A percentile compares a stretch with the other conserved stretches of the same genome.
These are phyloP conservation scores for Alternaria ventricosa DNA, from an alignment of 2,329 filamentous ascomycete species.

Conservation along the genomic window DNA sequence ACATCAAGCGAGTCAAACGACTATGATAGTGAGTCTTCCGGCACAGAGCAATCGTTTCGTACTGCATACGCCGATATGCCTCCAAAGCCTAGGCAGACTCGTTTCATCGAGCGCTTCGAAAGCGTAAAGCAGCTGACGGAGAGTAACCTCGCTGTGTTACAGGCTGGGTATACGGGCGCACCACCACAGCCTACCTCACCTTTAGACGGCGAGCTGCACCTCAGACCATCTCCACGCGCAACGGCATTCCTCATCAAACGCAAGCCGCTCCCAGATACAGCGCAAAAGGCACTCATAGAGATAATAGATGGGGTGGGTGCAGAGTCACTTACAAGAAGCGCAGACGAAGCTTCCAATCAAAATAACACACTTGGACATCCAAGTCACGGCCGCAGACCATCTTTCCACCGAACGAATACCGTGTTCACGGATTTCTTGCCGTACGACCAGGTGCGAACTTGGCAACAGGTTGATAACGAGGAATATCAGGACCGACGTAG, in stretches of 20 bases:
- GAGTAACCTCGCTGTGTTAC: not conserved
- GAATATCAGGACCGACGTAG: not conserved
- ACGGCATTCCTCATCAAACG: not conserved
- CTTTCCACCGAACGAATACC: not conserved
- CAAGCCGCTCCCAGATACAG: not conserved
- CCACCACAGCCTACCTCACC: not conserved
- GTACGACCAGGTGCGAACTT: not conserved
- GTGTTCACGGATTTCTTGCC: constrained; percentile 1
- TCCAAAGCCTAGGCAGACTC: not conserved
- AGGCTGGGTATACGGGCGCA: not conserved
- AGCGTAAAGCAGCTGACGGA: not conserved
- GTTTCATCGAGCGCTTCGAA: not conserved
- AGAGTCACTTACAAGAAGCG: not conserved
- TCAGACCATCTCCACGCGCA: not conserved
- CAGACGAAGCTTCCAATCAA: not conserved
- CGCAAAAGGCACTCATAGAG: not conserved
- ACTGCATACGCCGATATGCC: not conserved
- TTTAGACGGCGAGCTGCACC: not conserved
- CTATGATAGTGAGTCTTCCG: not conserved
- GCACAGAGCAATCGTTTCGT: not conserved
- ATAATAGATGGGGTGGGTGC: not conserved
- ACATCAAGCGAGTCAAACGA: not conserved
- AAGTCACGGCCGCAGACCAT: not conserved
- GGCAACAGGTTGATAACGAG: constrained; percentile 3
- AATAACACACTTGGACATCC: not conserved